Percentiles rank a stretch among this genome's conserved stretches.
phyloP scores from a whole-genome alignment of 1,284 basidiomycete species.

The Ganoderma resinaceum region DNA sequence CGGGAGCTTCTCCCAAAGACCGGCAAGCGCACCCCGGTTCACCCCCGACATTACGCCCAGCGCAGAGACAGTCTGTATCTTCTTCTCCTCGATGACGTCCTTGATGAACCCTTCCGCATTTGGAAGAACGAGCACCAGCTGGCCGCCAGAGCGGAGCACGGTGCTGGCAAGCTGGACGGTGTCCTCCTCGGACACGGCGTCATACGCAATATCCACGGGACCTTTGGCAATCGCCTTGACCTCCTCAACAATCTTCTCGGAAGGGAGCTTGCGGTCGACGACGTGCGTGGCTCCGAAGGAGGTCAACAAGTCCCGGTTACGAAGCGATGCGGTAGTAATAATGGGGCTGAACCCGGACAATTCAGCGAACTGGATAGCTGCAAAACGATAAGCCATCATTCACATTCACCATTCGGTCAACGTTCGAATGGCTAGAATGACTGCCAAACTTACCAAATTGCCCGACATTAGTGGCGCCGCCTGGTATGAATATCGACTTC shows the following conservation, averaged over 20 bases:
- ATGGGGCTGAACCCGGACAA: slow-evolving; percentile 55
- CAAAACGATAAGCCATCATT: not conserved
- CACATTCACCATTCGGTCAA: not conserved
- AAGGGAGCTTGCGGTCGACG: slow-evolving; percentile 29
- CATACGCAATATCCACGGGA: slow-evolving; percentile 33
- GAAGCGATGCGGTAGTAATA: slow-evolving; percentile 53
- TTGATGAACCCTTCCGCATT: slow-evolving; percentile 1
- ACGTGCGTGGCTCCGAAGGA: slow-evolving; percentile 34
- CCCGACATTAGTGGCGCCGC: slow-evolving; percentile 45
- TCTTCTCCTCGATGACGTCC: slow-evolving; percentile 7
- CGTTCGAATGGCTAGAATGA: not conserved
- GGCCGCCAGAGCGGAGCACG: slow-evolving; percentile 34
- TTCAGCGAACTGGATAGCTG: slow-evolving; percentile 52
- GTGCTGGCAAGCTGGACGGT: slow-evolving; percentile 33
- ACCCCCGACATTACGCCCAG: slow-evolving; percentile 11
- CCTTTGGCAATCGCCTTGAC: slow-evolving; percentile 23
- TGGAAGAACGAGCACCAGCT: slow-evolving; percentile 24
- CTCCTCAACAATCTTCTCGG: slow-evolving; percentile 9
- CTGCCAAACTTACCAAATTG: slow-evolving; percentile 40
- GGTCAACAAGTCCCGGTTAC: slow-evolving; percentile 50
- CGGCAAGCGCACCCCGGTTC: slow-evolving; percentile 3
- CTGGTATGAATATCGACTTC: slow-evolving; percentile 42
- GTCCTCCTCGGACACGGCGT: slow-evolving; percentile 30
- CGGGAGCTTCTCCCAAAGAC: slow-evolving; percentile 10
- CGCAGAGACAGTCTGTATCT: slow-evolving; percentile 15